A percentile compares a stretch with the other conserved stretches of the same genome.
phyloP scores from a whole-genome alignment of 2,329 filamentous ascomycete genomes.

The Tolypocladium tropicale region DNA sequence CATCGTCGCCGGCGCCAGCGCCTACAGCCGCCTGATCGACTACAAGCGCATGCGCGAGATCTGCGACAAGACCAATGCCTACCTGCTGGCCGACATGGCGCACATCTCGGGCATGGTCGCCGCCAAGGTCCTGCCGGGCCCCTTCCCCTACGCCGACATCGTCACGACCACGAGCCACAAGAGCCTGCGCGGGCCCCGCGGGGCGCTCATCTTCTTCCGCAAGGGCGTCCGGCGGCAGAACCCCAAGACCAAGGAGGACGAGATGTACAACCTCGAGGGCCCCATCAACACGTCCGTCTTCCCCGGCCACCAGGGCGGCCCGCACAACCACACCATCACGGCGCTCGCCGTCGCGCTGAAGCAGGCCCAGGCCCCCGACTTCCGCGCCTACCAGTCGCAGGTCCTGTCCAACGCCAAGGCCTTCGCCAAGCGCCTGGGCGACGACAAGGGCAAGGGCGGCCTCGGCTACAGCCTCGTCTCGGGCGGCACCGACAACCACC shows the following conservation, averaged over 20 bases:
- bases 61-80: constrained; percentile 82
- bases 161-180: constrained; percentile 99
- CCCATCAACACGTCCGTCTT: constrained; percentile 97
- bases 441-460: constrained; percentile 61
- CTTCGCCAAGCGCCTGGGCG: constrained; percentile 59
- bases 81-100: constrained; percentile 91
- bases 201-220: constrained; percentile 97
- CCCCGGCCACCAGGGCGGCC: constrained; percentile 94
- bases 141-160: constrained; percentile 83
- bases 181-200: constrained; percentile 85
- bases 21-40: constrained; percentile 93
- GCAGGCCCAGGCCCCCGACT: constrained; percentile 82
- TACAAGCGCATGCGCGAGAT: constrained; percentile 88
- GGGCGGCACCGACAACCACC: constrained; percentile 94
- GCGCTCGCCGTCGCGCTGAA: constrained; percentile 89
- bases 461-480: constrained; percentile 84
- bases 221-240: constrained; percentile 79
- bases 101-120: constrained; percentile 94
- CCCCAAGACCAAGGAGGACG: constrained; percentile 75
- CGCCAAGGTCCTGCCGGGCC: constrained; percentile 80
- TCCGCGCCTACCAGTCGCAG: constrained; percentile 84
- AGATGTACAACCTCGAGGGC: constrained; percentile 79
- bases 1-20: constrained; percentile 87
- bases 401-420: constrained; percentile 88
- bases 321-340: constrained; percentile 98